phyloP scores from a whole-genome alignment of 2,329 filamentous ascomycete species.

The Colletotrichum sp. region DNA sequence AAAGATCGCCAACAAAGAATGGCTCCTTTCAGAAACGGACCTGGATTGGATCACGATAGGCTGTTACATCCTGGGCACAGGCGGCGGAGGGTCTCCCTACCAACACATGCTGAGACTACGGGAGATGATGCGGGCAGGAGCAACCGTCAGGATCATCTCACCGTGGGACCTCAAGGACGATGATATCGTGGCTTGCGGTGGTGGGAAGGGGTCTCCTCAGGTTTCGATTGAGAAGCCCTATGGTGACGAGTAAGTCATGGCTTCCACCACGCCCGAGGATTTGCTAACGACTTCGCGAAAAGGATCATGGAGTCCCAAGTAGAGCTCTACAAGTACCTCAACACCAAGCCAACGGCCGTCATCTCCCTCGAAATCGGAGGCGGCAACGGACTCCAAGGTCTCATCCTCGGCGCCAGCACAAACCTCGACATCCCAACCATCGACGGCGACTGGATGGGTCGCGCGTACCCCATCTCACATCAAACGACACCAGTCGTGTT shows the following conservation, averaged over 20 bases:
- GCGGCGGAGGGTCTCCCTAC: slow-evolving; percentile 40
- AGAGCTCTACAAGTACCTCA: slow-evolving; percentile 51
- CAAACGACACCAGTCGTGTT: slow-evolving; percentile 51
- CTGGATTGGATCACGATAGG: slow-evolving; percentile 39
- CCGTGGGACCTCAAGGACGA: background rate
- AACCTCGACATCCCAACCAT: slow-evolving; percentile 56
- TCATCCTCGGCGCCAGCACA: slow-evolving; percentile 58
- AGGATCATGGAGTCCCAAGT: background rate
- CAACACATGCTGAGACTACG: slow-evolving; percentile 51
- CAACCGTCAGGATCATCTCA: slow-evolving; percentile 41
- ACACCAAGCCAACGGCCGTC: slow-evolving; percentile 40
- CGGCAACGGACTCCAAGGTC: slow-evolving; percentile 64
- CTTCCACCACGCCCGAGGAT: no score
- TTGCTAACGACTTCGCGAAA: fast-evolving
- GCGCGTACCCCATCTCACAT: slow-evolving; percentile 59
- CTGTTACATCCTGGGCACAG: slow-evolving; percentile 40
- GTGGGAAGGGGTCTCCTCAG: background rate
- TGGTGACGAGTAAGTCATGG: background rate
- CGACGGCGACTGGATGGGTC: slow-evolving; percentile 62
- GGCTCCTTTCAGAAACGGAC: background rate
- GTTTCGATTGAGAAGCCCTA: background rate
- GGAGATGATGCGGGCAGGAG: slow-evolving; percentile 54
- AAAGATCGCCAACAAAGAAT: background rate
- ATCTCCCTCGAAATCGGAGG: slow-evolving; percentile 62
- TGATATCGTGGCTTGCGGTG: background rate